Evolutionary conservation across 164 flowering plant species (phyloP), one percentile per base, ranked within the genome.

Genomic region (Aristolochia contorta): DNA sequence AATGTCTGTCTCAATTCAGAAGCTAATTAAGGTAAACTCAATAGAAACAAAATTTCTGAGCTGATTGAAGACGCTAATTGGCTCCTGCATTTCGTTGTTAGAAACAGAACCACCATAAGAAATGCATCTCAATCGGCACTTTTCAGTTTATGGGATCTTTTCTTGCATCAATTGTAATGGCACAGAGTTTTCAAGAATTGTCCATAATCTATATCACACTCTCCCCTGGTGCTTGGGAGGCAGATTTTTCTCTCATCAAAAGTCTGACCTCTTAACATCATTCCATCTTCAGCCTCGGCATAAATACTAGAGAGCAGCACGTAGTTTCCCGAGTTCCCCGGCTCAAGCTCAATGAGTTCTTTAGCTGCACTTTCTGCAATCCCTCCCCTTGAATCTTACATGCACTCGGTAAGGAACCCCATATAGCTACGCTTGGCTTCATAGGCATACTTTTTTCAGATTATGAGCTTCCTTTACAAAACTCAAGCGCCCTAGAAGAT

Each of bases 391-490:
- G 73, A 56, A 63, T 77, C 51, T 90, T 78, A 58, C 90, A 83
- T 59, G 90, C 83, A 71, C 89, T 77, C 2, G 87, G 84, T 74
- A 88, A 61, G 20, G 96, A 66, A 62, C 96, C 91, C 97, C 94
- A 37, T 37, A 37, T 37, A 10, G 43, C 43, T 37, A 10, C 12
- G 43, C 43, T 37, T 6, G 43, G 43, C 43, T 8, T 37, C 12
- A 37, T 37, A 10, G 43, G 43, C 43, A 37, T 37, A 3, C 43
- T 8, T 37, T 37, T 37, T 37, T 37, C 12, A 37, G 7, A 37
- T 6, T 1, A 37, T 37, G 10, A 37, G 12, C 43, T 10, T 37
- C 43, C 43, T 37, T 4, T 37, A 37, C 43, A 37, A 37, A 37
- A 7, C 43, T 10, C 1, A 3, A 3, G 43, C 43, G 88, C 13